These are phyloP conservation scores for Diaporthe sp. DNA, from an alignment of 2,329 filamentous ascomycete genomes.

Conservation along the genomic window DNA sequence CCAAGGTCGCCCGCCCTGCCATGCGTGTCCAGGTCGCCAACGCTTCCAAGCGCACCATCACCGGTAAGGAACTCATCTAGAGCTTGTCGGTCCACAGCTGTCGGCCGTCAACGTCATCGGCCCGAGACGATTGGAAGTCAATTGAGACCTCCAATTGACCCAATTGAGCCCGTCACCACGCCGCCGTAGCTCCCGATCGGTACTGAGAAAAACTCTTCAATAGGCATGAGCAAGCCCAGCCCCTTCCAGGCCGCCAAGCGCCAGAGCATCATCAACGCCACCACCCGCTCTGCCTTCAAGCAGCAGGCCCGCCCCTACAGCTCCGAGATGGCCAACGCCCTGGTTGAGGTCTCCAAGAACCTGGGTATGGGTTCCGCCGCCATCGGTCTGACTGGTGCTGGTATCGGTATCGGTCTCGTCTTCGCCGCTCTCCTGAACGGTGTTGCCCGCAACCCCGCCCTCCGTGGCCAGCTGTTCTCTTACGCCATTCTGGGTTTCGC, in stretches of 20 bases:
- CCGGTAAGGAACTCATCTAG: slow-evolving; percentile 67
- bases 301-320: slow-evolving; percentile 80
- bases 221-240: slow-evolving; percentile 69
- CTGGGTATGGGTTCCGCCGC: slow-evolving; percentile 89
- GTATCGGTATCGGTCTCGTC: slow-evolving; percentile 96
- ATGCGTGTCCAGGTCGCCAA: slow-evolving; percentile 74
- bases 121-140: slow-evolving; percentile 42
- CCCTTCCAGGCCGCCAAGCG: slow-evolving; percentile 84
- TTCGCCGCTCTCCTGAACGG: slow-evolving; percentile 91
- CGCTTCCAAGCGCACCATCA: slow-evolving; percentile 82
- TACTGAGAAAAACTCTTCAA: slow-evolving; percentile 45
- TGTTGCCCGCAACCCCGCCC: slow-evolving; percentile 94
- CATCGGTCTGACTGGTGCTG: slow-evolving; percentile 92
- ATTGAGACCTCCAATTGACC: slow-evolving; percentile 54
- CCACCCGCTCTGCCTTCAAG: slow-evolving; percentile 74
- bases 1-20: slow-evolving; percentile 84
- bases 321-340: slow-evolving; percentile 88
- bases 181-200: slow-evolving; percentile 33
- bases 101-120: slow-evolving; percentile 42
- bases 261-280: slow-evolving; percentile 77
- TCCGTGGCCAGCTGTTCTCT: slow-evolving; percentile 95
- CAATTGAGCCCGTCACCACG: slow-evolving; percentile 28
- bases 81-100: slow-evolving; percentile 42
- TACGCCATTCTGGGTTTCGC: slow-evolving; percentile 97
- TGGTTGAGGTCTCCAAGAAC: slow-evolving; percentile 93